Conservation (phyloP, 805 yeast species). For the Vanderwaltozyma tropicalis region DNA sequence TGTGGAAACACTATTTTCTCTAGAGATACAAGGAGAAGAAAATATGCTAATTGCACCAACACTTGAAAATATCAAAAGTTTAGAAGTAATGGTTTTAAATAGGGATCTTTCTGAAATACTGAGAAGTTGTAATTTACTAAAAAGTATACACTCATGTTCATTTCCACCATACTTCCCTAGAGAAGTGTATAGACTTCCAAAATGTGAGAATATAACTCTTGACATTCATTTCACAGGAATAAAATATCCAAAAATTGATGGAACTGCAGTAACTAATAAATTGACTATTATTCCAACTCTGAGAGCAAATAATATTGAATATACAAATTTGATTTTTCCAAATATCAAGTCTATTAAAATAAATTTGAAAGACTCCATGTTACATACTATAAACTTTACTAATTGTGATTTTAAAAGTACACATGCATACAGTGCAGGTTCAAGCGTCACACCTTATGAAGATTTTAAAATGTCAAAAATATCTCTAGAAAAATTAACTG, state of each 20-base stretch:
- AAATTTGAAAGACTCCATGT: conserved; percentile 2
- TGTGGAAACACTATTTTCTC: conserved; percentile 13
- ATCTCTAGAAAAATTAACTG: conserved; percentile 3
- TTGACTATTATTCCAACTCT: conserved; percentile 11
- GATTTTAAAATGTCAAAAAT: conserved; percentile 5
- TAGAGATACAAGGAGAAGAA: conserved; percentile 10
- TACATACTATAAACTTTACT: conserved; percentile 8
- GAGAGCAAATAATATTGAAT: conserved; percentile 11
- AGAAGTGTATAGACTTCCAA: conserved; percentile 11
- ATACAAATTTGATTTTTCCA: conserved; percentile 12
- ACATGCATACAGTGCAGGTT: conserved; percentile 6
- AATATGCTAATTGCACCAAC: conserved; percentile 12
- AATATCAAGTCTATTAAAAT: conserved; percentile 8
- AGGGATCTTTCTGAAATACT: conserved; percentile 7
- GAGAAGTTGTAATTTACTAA: conserved; percentile 10
- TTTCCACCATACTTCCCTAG: conserved; percentile 10
- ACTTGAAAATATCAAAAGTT: conserved; percentile 11
- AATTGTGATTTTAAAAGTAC: conserved; percentile 14
- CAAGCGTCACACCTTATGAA: conserved; percentile 16
- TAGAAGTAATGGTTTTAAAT: conserved; percentile 6
- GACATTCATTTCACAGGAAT: conserved; percentile 12
- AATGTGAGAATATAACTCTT: conserved; percentile 15
- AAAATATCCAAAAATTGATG: conserved; percentile 15
- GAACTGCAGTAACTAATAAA: conserved; percentile 7
- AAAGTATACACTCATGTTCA: conserved; percentile 12